A percentile compares a stretch with the other conserved stretches of the same genome.
Evolutionary conservation across 2,329 filamentous ascomycete genomes (phyloP).

Genomic region (Colletotrichum lindemuthianum): DNA sequence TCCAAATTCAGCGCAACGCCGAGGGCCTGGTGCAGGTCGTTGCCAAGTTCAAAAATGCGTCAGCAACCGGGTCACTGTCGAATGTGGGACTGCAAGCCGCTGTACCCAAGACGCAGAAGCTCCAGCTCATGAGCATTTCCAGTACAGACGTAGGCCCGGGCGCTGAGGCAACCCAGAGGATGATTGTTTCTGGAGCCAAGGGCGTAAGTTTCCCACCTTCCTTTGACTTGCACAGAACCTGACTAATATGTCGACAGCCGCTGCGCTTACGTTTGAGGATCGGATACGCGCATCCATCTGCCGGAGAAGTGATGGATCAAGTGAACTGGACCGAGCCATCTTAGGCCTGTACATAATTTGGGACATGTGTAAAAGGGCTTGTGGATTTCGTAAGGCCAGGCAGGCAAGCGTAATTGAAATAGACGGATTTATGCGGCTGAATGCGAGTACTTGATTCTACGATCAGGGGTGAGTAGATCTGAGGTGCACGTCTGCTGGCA

Average conservation of each 20-base stretch:
- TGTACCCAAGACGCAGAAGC: slow-evolving; percentile 94
- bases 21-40: slow-evolving; percentile 83
- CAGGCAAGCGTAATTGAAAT: slow-evolving; percentile 29
- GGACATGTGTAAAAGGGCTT: slow-evolving; percentile 6
- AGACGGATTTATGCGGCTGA: slow-evolving; percentile 23
- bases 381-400: slow-evolving; percentile 28
- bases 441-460: background rate
- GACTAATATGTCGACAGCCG: slow-evolving; percentile 61
- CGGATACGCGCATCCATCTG: slow-evolving; percentile 77
- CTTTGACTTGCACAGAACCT: background rate
- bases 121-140: slow-evolving; percentile 92
- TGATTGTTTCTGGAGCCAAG: slow-evolving; percentile 86
- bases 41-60: slow-evolving; percentile 84
- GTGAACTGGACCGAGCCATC: slow-evolving; percentile 94
- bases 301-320: slow-evolving; percentile 83
- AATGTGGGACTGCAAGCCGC: slow-evolving; percentile 90
- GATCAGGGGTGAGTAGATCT: background rate
- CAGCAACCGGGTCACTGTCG: slow-evolving; percentile 69
- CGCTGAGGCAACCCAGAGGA: slow-evolving; percentile 86
- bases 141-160: slow-evolving; percentile 79
- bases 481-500: background rate
- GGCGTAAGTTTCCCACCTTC: slow-evolving; percentile 74
- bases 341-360: slow-evolving; percentile 38
- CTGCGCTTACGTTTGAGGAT: slow-evolving; percentile 89
- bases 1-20: slow-evolving; percentile 85